Percentiles rank a stretch among this genome's conserved stretches.
Conservation (phyloP, 2,329 filamentous ascomycete species). For the Colletotrichum ledebouriae region DNA sequence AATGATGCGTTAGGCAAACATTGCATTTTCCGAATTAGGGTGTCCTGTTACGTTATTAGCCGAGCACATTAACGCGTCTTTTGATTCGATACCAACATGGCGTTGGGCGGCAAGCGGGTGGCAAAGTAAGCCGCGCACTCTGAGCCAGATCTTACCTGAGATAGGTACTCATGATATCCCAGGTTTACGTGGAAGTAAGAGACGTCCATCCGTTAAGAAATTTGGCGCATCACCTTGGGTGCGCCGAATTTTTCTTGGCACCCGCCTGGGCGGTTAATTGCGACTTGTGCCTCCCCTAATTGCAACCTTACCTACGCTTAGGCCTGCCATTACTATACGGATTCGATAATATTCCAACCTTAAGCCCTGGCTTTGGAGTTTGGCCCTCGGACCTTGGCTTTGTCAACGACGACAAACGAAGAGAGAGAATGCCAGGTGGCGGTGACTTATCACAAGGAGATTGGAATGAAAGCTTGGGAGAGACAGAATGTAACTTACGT, state of each 20-base stretch:
- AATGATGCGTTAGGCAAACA: conserved; percentile 5
- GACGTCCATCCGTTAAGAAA: too few species aligned
- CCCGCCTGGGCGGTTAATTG: background rate
- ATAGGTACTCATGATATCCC: too few species aligned
- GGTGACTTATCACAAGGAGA: conserved; percentile 13
- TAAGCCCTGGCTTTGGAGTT: conserved; percentile 9
- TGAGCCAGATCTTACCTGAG: too few species aligned
- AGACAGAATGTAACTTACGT: conserved; percentile 17
- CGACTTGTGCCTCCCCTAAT: conserved; percentile 21
- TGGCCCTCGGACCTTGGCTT: conserved; percentile 19
- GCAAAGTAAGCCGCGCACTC: too few species aligned
- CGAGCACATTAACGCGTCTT: background rate
- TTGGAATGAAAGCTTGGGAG: conserved; percentile 1
- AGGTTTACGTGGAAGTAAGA: too few species aligned
- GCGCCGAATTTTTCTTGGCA: too few species aligned
- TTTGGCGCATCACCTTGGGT: too few species aligned
- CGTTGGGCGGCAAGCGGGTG: background rate
- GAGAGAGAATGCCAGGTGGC: background rate
- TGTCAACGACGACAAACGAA: background rate
- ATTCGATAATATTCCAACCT: conserved; percentile 12
- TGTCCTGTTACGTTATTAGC: conserved; percentile 8
- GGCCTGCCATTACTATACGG: conserved; percentile 21
- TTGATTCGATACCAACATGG: conserved; percentile 21
- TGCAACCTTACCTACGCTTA: conserved; percentile 41
- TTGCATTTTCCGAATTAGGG: conserved; percentile 19